Percentiles rank a stretch among this genome's conserved stretches.
Evolutionary conservation across 2,329 filamentous ascomycete genomes (phyloP).

Genomic region (Davidsoniella eucalypti): DNA sequence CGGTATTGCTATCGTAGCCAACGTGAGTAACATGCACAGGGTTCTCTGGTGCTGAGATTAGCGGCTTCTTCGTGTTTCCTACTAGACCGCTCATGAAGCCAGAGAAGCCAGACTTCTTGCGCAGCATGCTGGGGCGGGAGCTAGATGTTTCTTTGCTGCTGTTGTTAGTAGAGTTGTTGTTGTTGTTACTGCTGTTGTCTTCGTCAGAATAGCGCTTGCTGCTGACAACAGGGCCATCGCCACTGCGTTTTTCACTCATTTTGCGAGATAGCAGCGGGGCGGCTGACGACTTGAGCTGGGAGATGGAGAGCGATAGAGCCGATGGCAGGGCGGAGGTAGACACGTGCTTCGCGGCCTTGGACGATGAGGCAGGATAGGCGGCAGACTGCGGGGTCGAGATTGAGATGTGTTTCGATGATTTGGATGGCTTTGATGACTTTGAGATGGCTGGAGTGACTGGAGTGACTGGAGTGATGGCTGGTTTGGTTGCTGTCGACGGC

Average conservation of each 20-base stretch:
- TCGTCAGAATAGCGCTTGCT: conserved; percentile 72
- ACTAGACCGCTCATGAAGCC: conserved; percentile 73
- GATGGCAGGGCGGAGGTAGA: conserved; percentile 40
- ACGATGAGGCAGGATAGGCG: conserved; percentile 29
- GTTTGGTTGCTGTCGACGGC: neutral
- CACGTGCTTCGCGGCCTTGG: conserved; percentile 27
- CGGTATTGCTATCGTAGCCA: conserved; percentile 88
- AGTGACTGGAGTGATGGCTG: neutral
- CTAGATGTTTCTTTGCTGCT: neutral
- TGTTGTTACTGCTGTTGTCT: conserved; percentile 21
- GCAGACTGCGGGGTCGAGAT: neutral
- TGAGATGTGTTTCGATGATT: conserved; percentile 1
- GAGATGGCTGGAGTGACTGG: neutral
- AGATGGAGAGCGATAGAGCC: conserved; percentile 40
- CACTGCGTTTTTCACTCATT: conserved; percentile 25
- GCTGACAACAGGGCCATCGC: conserved; percentile 32
- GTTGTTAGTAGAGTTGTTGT: no score
- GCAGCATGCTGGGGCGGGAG: conserved; percentile 35
- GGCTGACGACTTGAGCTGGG: conserved; percentile 9
- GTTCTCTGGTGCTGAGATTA: conserved; percentile 96
- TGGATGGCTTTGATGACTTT: neutral
- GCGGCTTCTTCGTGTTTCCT: conserved; percentile 72
- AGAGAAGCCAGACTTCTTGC: conserved; percentile 80
- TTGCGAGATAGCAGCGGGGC: conserved; percentile 36
- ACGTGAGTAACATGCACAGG: conserved; percentile 97